A percentile compares a stretch with the other conserved stretches of the same genome.
These are phyloP conservation scores for Rhizopogon rudus DNA, from an alignment of 768 basidiomycete genomes.

Conservation along the genomic window DNA sequence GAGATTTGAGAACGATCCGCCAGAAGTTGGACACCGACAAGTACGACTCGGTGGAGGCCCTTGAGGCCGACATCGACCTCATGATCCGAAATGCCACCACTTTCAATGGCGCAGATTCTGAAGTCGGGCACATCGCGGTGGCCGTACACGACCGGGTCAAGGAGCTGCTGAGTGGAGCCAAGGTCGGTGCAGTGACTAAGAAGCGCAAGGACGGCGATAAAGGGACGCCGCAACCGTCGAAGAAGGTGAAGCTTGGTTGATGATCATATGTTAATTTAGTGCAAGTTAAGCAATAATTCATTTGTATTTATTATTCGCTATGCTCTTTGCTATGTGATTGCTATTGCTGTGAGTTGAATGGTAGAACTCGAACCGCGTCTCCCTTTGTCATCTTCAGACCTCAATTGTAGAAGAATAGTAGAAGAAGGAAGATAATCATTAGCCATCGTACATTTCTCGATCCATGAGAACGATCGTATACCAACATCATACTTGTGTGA, in stretches of 20 bases:
- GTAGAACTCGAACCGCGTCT: too few relatives aligned
- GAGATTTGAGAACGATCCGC: constrained; percentile 81
- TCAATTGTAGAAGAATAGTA: too few relatives aligned
- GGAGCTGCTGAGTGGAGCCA: constrained; percentile 45
- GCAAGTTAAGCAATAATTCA: constrained; percentile 22
- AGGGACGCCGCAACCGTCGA: constrained; percentile 54
- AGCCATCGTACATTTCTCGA: too few relatives aligned
- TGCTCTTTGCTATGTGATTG: constrained; percentile 27
- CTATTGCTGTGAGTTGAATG: not conserved
- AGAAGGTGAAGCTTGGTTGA: constrained; percentile 65
- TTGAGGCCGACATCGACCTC: constrained; percentile 81
- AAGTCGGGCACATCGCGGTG: constrained; percentile 65
- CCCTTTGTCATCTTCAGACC: too few relatives aligned
- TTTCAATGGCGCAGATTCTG: constrained; percentile 82
- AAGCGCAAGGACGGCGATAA: constrained; percentile 75
- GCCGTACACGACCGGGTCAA: constrained; percentile 45
- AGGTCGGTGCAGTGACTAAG: constrained; percentile 43
- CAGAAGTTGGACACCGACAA: constrained; percentile 77
- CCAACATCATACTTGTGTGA: too few relatives aligned
- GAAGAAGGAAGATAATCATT: too few relatives aligned
- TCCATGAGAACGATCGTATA: too few relatives aligned
- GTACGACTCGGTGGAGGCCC: constrained; percentile 71
- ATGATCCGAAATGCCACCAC: constrained; percentile 87
- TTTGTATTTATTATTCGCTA: constrained; percentile 23
- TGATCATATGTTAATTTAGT: constrained; percentile 10